Conservation (phyloP, 1,284 basidiomycete genomes). For the Cryptococcus deneoformans region DNA sequence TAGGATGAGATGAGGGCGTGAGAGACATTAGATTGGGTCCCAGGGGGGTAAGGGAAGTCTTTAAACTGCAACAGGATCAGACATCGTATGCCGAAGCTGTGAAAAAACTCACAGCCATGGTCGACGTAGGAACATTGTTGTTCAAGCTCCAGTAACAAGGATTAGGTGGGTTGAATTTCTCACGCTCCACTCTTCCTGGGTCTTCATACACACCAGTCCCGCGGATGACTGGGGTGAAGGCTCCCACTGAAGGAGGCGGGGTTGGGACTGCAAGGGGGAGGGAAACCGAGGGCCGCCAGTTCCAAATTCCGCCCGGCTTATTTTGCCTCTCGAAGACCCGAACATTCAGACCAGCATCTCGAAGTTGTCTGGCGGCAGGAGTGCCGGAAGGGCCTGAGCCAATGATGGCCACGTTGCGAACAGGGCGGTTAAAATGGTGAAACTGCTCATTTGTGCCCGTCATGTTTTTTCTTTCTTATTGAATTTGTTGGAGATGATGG, state of each 20-base stretch:
- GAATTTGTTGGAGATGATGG: neutral
- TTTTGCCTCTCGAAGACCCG: conserved; percentile 4
- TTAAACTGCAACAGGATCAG: conserved; percentile 25
- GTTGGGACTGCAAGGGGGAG: conserved; percentile 51
- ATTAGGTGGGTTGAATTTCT: conserved; percentile 49
- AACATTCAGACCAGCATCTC: conserved; percentile 6
- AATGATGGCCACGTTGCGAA: conserved; percentile 6
- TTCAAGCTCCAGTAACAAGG: conserved; percentile 52
- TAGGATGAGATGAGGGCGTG: conserved; percentile 28
- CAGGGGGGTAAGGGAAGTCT: conserved; percentile 26
- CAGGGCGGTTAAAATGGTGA: neutral
- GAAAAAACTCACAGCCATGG: conserved; percentile 24
- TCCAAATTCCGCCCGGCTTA: conserved; percentile 7
- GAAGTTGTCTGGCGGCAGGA: conserved; percentile 5
- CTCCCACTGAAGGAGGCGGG: conserved; percentile 47
- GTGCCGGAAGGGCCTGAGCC: conserved; percentile 6
- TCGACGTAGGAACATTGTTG: conserved; percentile 52
- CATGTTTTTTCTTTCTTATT: conserved; percentile 1
- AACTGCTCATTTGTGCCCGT: neutral
- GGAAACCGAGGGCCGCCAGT: conserved; percentile 45
- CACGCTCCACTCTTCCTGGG: conserved; percentile 22
- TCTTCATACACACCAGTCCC: conserved; percentile 43
- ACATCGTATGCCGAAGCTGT: neutral
- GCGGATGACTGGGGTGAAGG: conserved; percentile 44
- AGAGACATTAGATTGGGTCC: conserved; percentile 19